Evolutionary conservation across 2,329 filamentous ascomycete genomes (phyloP), one percentile per base, ranked within the genome.

Genomic region (Penicillium sp.): DNA sequence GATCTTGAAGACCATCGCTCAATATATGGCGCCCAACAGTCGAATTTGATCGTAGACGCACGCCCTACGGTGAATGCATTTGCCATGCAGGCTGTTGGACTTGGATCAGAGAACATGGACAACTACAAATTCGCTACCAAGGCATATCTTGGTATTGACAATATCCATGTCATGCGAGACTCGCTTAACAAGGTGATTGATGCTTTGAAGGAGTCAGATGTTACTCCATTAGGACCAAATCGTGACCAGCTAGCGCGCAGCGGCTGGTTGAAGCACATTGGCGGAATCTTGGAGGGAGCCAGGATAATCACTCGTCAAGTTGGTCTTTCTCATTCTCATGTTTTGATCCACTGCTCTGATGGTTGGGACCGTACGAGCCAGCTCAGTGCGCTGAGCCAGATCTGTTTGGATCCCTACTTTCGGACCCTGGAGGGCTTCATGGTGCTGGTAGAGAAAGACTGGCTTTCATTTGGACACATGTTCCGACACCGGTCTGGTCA

Each of bases 301-400:
- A 85, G 87, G 48, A 80, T 95, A 55, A 96, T 97, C 65, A 89
- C 92, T 31, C 84, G 90, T 33, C 91, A 94, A 67, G 87, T 99
- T 34, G 94, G 92, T 31, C 87, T 97, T 57, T 89, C 91, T 63
- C 93, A 97, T 70, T 96, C 92, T 1, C 92, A 99, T 72, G 93
- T 96, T 11, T 79, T 99, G 45, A 96, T 99, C 48, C 94, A 99
- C 75, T 99, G 94, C 75, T 97, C 94, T 2, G 94, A 99, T 75
- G 94, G 94, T 4, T 99, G 94, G 94, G 94, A 99, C 75, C 88
- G 94, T 50, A 99, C 94, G 8, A 93, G 92, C 68, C 94, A 99
- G 76, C 82, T 99, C 50, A 95, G 92, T 68, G 92, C 92, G 5
- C 78, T 99, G 55, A 88, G 92, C 55, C 92, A 99, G 76, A 82